A percentile compares a stretch with the other conserved stretches of the same genome.
These are phyloP conservation scores for Hypoxylon rubiginosum DNA, from an alignment of 2,329 filamentous ascomycete species.

Conservation along the genomic window DNA sequence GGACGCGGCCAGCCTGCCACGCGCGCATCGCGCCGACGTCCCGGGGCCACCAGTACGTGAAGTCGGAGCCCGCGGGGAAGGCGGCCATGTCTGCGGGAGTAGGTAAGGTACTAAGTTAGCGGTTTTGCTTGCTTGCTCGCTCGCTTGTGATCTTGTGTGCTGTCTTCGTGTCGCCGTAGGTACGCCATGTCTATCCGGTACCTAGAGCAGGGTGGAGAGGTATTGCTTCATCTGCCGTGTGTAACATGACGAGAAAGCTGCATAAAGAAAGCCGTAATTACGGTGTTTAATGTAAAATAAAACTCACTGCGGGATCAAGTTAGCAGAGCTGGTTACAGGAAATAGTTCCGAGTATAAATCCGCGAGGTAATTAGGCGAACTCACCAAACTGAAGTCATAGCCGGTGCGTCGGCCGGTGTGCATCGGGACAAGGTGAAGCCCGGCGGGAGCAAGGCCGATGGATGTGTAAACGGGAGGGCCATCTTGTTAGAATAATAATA, in stretches of 20 bases:
- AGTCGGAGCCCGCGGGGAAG: conserved; percentile 43
- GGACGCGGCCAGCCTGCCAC: conserved; percentile 47
- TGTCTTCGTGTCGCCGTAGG: not conserved
- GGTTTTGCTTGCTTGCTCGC: not conserved
- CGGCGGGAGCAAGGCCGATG: conserved; percentile 33
- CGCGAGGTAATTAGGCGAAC: conserved; percentile 5
- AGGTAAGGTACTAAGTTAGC: not conserved
- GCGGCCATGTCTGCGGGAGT: conserved; percentile 44
- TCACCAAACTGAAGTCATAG: conserved; percentile 47
- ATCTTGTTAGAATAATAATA: conserved; percentile 10
- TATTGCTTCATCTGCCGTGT: not conserved
- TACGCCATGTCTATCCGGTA: not conserved
- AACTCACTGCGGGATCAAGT: conserved; percentile 1
- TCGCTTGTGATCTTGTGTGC: not conserved
- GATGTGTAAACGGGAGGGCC: conserved; percentile 39
- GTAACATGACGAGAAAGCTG: not conserved
- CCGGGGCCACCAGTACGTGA: conserved; percentile 50
- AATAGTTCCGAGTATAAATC: not conserved
- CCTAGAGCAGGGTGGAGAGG: not conserved
- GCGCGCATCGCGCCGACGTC: conserved; percentile 41
- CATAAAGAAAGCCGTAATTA: not conserved
- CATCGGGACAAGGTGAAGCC: conserved; percentile 46
- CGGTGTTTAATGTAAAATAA: not conserved
- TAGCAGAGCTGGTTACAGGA: not conserved
- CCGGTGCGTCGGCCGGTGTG: conserved; percentile 42